Conservation (phyloP, 176 grass and related monocot species). For the Elymus sibiricus region DNA sequence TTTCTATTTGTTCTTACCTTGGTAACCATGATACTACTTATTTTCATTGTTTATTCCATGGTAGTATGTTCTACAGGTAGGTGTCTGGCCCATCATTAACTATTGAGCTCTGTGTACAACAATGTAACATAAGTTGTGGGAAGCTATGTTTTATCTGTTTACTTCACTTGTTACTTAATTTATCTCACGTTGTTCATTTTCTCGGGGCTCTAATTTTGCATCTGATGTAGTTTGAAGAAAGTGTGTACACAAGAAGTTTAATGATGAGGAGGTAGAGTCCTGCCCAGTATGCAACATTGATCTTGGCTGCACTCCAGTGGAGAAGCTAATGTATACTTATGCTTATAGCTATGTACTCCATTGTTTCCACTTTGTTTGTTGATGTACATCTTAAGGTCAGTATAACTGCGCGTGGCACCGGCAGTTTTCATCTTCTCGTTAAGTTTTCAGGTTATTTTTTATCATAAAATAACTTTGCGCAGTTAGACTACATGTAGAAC, state of each 20-base stretch:
- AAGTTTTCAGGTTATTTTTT: background rate
- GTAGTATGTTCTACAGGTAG: background rate
- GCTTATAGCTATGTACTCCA: background rate
- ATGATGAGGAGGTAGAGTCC: constrained; percentile 68
- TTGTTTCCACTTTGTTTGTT: constrained; percentile 3
- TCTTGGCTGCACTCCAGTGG: constrained; percentile 69
- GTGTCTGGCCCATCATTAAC: constrained; percentile 12
- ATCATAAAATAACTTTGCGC: background rate
- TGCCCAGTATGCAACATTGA: constrained; percentile 73
- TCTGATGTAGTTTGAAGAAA: constrained; percentile 71
- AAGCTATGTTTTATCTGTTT: background rate
- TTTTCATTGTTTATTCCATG: background rate
- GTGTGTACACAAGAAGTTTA: constrained; percentile 77
- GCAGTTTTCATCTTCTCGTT: background rate
- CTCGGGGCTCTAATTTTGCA: background rate
- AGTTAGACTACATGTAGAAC: background rate
- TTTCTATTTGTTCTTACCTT: background rate
- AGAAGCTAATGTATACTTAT: constrained; percentile 74
- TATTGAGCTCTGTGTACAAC: background rate
- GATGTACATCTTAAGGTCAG: background rate
- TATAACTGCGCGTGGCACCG: background rate
- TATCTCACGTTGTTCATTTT: background rate
- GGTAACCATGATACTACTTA: background rate
- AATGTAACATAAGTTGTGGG: background rate
- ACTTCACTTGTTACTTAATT: constrained; percentile 11